Evolutionary conservation across 2,329 filamentous ascomycete genomes (phyloP), one percentile per base, ranked within the genome.

Genomic region (Cladosporium cucumerinum): DNA sequence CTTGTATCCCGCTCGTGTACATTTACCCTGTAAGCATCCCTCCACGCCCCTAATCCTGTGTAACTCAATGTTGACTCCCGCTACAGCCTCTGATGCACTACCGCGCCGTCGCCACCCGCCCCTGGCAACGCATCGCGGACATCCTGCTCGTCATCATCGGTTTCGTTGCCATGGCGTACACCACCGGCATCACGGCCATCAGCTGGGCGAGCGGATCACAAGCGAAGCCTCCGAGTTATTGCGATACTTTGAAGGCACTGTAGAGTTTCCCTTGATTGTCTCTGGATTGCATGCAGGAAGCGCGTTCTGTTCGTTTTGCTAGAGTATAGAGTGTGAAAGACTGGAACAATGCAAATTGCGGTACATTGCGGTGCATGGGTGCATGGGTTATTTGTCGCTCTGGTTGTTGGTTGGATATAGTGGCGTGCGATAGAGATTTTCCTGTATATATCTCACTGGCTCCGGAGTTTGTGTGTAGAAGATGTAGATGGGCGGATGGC

Each of bases 71-170:
- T n/a, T n/a, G n/a, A n/a, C n/a, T n/a, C n/a, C n/a, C n/a, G n/a
- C n/a, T n/a, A n/a, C n/a, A 97, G 92, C 94, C 95, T 52, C 83
- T 99, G 77, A 87, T 99, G 61, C 95, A 99, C 75, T 91, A 91
- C 79, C 89, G 85, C 74, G 93, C 87, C 14, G 90, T 96, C 30
- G 91, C 93, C 0, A 87, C 82, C 65, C 90, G 82, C 61, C 82
- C 79, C 51, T 82, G 87, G 68, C 90, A 92, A 78, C 89, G 87
- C 68, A 78, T 85, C 16, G 83, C 89, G 6, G 94, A 99, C 72
- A 82, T 97, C 48, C 70, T 82, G 0, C 86, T 99, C 39, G 90
- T 92, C 72, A 80, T 93, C 65, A 92, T 98, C 72, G 95, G 95
- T 8, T 80, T 93, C 61, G 78, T 93, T 21, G 92, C 92, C 71